A percentile compares a stretch with the other conserved stretches of the same genome.
These are phyloP conservation scores for Melampsora americana DNA, from an alignment of 1,284 basidiomycete species.

Conservation along the genomic window DNA sequence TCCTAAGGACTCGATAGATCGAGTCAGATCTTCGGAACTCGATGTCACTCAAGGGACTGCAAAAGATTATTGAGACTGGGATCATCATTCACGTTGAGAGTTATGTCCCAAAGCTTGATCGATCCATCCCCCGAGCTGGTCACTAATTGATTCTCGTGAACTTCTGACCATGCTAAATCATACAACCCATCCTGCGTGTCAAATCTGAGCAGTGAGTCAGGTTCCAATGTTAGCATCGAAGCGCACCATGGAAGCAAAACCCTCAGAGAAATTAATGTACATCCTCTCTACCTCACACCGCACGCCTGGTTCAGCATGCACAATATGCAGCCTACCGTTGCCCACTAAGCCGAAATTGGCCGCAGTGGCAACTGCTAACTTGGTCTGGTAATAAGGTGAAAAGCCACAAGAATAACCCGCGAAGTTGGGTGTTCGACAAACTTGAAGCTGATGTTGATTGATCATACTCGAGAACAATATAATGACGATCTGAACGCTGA, in stretches of 20 bases:
- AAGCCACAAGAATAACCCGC: slow-evolving; percentile 83
- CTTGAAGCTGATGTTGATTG: slow-evolving; percentile 16
- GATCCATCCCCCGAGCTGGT: slow-evolving; percentile 87
- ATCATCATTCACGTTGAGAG: slow-evolving; percentile 67
- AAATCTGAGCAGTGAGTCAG: slow-evolving; percentile 61
- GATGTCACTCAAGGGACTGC: not conserved
- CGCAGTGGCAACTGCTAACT: slow-evolving; percentile 79
- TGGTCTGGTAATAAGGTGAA: slow-evolving; percentile 82
- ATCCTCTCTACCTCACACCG: slow-evolving; percentile 13
- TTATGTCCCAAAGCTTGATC: slow-evolving; percentile 84
- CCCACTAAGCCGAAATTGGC: slow-evolving; percentile 95
- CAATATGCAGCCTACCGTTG: slow-evolving; percentile 78
- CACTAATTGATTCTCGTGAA: slow-evolving; percentile 89
- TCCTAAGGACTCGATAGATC: slow-evolving; percentile 60
- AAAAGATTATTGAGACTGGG: slow-evolving; percentile 22
- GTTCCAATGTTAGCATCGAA: not conserved
- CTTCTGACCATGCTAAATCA: slow-evolving; percentile 86
- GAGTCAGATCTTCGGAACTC: not conserved
- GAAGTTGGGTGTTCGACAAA: slow-evolving; percentile 58
- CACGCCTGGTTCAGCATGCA: slow-evolving; percentile 48
- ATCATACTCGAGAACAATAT: slow-evolving; percentile 29
- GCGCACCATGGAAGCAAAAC: slow-evolving; percentile 45
- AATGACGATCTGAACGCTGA: too few species aligned
- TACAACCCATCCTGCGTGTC: slow-evolving; percentile 92
- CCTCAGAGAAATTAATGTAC: slow-evolving; percentile 2